A percentile compares a stretch with the other conserved stretches of the same genome.
phyloP scores from a whole-genome alignment of 441 rosid species.

The Erodium texanum region DNA sequence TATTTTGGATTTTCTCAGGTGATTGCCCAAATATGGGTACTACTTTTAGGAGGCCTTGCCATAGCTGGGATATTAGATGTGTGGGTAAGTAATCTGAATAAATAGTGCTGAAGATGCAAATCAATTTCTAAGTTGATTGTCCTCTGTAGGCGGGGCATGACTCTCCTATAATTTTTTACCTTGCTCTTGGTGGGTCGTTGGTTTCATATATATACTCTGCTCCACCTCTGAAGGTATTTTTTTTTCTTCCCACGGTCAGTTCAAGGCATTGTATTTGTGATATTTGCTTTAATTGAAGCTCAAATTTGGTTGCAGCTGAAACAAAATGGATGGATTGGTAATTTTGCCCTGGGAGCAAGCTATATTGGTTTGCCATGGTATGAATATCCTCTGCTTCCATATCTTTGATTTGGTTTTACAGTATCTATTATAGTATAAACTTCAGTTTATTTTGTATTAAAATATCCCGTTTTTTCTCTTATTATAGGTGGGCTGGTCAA shows the following conservation, averaged over 20 bases:
- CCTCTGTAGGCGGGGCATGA: slow-evolving; percentile 76
- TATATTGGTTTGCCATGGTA: slow-evolving; percentile 96
- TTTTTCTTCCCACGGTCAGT: slow-evolving; percentile 12
- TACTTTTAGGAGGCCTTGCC: slow-evolving; percentile 80
- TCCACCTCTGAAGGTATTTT: slow-evolving; percentile 85
- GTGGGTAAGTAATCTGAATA: slow-evolving; percentile 56
- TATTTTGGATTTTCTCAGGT: slow-evolving; percentile 41
- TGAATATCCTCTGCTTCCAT: slow-evolving; percentile 8
- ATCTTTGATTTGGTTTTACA: too few relatives aligned
- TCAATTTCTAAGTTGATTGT: slow-evolving; percentile 20
- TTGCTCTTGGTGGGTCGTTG: slow-evolving; percentile 93
- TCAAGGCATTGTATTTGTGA: slow-evolving; percentile 8
- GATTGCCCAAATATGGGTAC: slow-evolving; percentile 76
- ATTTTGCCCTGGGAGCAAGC: slow-evolving; percentile 93
- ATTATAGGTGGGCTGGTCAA: slow-evolving; percentile 97
- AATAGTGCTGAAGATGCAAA: slow-evolving; percentile 2
- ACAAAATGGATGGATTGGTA: slow-evolving; percentile 98
- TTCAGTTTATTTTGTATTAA: background rate
- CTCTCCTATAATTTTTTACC: slow-evolving; percentile 65
- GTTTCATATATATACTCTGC: slow-evolving; percentile 91
- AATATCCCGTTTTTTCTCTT: slow-evolving; percentile 5
- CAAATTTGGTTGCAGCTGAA: slow-evolving; percentile 56
- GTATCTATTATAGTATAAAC: slow-evolving; percentile 4
- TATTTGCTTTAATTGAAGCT: slow-evolving; percentile 18
- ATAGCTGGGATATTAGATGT: slow-evolving; percentile 69